A percentile compares a stretch with the other conserved stretches of the same genome.
Evolutionary conservation across 2,329 filamentous ascomycete species (phyloP).

Genomic region (Arachnomyces sp.): DNA sequence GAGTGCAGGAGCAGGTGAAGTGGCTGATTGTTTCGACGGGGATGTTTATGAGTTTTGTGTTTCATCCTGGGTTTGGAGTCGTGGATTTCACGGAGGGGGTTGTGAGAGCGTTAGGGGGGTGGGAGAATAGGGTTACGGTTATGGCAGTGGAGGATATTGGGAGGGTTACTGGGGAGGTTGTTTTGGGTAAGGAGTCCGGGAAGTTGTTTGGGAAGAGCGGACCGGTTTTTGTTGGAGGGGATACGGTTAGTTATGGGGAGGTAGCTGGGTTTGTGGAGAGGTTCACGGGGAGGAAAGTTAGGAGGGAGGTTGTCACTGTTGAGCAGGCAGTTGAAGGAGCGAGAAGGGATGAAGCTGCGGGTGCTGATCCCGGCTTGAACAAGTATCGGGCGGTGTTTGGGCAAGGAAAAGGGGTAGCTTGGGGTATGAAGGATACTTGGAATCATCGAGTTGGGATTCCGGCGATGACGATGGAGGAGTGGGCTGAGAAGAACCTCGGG

Average conservation of each 20-base stretch:
- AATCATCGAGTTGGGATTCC: slow-evolving; percentile 45
- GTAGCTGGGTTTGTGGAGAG: slow-evolving; percentile 48
- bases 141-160: slow-evolving; percentile 61
- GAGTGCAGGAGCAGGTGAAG: slow-evolving; percentile 39
- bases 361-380: slow-evolving; percentile 29
- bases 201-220: slow-evolving; percentile 24
- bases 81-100: slow-evolving; percentile 41
- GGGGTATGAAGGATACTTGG: slow-evolving; percentile 48
- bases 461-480: slow-evolving; percentile 16
- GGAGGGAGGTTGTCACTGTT: slow-evolving; percentile 45
- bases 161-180: slow-evolving; percentile 48
- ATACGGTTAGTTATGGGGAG: slow-evolving; percentile 52
- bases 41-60: slow-evolving; percentile 64
- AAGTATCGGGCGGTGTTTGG: slow-evolving; percentile 59
- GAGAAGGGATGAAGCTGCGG: slow-evolving; percentile 38
- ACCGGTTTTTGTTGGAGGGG: slow-evolving; percentile 55
- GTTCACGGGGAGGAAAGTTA: slow-evolving; percentile 36
- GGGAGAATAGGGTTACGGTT: slow-evolving; percentile 56
- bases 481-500: slow-evolving; percentile 4
- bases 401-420: slow-evolving; percentile 51
- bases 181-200: slow-evolving; percentile 32
- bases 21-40: slow-evolving; percentile 65
- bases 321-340: slow-evolving; percentile 41
- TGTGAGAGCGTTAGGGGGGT: slow-evolving; percentile 52
- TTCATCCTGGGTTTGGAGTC: slow-evolving; percentile 55